Conservation (phyloP, 2,329 filamentous ascomycete genomes). For the Stagonosporopsis tanaceti region DNA sequence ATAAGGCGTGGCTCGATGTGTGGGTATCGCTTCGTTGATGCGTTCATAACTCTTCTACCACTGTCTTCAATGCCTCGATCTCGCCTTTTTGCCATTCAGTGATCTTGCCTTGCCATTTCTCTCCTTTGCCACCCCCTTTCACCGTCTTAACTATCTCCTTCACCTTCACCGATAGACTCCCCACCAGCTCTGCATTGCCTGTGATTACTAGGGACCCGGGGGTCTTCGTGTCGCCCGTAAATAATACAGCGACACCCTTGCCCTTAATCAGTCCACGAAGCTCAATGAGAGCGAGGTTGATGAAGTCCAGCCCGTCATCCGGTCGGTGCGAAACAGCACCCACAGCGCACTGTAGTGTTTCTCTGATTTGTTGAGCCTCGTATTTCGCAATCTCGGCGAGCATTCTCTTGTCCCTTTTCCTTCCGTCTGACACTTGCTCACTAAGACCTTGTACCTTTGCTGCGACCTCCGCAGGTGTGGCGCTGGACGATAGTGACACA, state of each 20-base stretch:
- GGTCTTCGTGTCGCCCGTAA: conserved; percentile 38
- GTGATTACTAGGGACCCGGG: conserved; percentile 39
- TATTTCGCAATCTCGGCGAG: conserved; percentile 38
- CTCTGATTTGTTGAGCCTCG: conserved; percentile 37
- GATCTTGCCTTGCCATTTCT: conserved; percentile 47
- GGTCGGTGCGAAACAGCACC: conserved; percentile 36
- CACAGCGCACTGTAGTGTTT: conserved; percentile 21
- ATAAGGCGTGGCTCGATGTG: neutral
- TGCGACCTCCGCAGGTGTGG: conserved; percentile 35
- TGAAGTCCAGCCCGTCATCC: conserved; percentile 41
- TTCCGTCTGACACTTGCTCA: conserved; percentile 33
- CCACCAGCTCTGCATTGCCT: conserved; percentile 37
- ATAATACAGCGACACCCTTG: conserved; percentile 35
- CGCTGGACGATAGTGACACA: conserved; percentile 34
- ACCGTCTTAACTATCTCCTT: conserved; percentile 36
- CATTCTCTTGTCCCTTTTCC: conserved; percentile 41
- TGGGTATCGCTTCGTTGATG: conserved; percentile 7
- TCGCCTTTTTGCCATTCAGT: conserved; percentile 45
- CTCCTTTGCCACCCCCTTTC: conserved; percentile 45
- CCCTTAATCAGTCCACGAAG: conserved; percentile 37
- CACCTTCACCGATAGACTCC: conserved; percentile 32
- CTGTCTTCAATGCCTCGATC: conserved; percentile 36
- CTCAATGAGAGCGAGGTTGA: conserved; percentile 39
- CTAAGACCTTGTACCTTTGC: conserved; percentile 33
- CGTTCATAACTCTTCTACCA: conserved; percentile 23